A percentile compares a stretch with the other conserved stretches of the same genome.
These are phyloP conservation scores for Colletotrichum cuscutae DNA, from an alignment of 2,329 filamentous ascomycete genomes.

Conservation along the genomic window DNA sequence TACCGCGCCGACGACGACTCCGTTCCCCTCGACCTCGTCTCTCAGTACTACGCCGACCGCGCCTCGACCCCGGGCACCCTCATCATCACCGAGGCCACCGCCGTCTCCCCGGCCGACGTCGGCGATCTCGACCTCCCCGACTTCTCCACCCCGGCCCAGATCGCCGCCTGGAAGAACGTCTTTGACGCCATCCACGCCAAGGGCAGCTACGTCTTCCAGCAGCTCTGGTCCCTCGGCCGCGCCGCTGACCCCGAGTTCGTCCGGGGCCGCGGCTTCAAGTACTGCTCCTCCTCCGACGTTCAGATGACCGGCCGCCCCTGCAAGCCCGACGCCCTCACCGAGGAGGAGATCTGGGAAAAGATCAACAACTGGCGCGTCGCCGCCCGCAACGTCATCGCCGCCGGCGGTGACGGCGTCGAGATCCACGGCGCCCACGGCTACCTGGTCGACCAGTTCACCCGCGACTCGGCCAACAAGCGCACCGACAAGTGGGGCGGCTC, in stretches of 20 bases:
- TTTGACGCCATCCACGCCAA: constrained; percentile 43
- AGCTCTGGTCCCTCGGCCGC: constrained; percentile 35
- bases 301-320: constrained; percentile 39
- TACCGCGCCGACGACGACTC: constrained; percentile 57
- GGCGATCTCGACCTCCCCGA: constrained; percentile 47
- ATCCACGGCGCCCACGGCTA: constrained; percentile 62
- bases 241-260: constrained; percentile 33
- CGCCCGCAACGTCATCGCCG: constrained; percentile 58
- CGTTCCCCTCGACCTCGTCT: constrained; percentile 39
- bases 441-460: constrained; percentile 66
- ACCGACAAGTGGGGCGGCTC: constrained; percentile 63
- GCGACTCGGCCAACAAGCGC: constrained; percentile 43
- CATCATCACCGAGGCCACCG: constrained; percentile 45
- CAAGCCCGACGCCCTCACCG: constrained; percentile 39
- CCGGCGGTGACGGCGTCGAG: constrained; percentile 63
- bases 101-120: constrained; percentile 39
- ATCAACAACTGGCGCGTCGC: constrained; percentile 65
- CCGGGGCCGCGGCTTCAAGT: constrained; percentile 40
- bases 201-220: constrained; percentile 42
- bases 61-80: constrained; percentile 55
- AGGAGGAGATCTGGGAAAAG: constrained; percentile 67
- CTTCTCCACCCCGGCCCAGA: constrained; percentile 51
- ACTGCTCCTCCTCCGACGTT: constrained; percentile 39
- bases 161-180: constrained; percentile 42
- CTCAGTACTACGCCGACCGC: constrained; percentile 44